Evolutionary conservation across 176 grass and related monocot genomes (phyloP), one percentile per base, ranked within the genome.

Genomic region (Coix lacrymajobi): DNA sequence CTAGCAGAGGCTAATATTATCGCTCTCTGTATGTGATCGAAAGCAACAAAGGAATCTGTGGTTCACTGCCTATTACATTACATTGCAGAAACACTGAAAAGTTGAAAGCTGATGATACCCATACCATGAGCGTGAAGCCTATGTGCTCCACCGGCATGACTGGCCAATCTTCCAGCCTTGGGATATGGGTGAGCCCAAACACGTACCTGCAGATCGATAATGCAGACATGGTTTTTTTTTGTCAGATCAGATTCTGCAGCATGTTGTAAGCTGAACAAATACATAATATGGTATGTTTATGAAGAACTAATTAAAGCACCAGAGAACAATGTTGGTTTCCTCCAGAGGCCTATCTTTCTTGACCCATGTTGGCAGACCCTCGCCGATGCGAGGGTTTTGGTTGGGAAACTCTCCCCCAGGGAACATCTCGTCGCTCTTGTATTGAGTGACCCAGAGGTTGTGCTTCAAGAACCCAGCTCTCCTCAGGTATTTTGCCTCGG

Each of bases 91-190:
- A 32, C n/a, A 4, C 2, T 61, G 28, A 16, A 69, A 30, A 1
- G 1, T 22, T 3, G 22, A 85, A 82, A 82, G 15, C 34, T 19
- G 8, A 68, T n/a, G n/a, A n/a, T n/a, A n/a, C n/a, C n/a, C n/a
- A n/a, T 96, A 96, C 97, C 93, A 96, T 96, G 77, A 99, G 93
- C 97, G 91, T 94, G 89, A 99, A 99, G 33, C 97, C 97, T 41
- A 96, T 92, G 57, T 62, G 97, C 88, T 99, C 97, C 73, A 94
- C 97, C 0, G 97, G 97, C 97, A 99, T 99, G 84, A 96, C 97
- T 61, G 97, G 97, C 97, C 97, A 99, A 33, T 99, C 97, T 73
- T 99, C 97, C 68, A 99, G 69, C 79, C 97, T 93, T 14, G 97
- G 97, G 82, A 99, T 99, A 76, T 99, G 97, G 56, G 97, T 96